Conservation (phyloP, 495 filamentous ascomycete genomes). For the Parmelia sp. region DNA sequence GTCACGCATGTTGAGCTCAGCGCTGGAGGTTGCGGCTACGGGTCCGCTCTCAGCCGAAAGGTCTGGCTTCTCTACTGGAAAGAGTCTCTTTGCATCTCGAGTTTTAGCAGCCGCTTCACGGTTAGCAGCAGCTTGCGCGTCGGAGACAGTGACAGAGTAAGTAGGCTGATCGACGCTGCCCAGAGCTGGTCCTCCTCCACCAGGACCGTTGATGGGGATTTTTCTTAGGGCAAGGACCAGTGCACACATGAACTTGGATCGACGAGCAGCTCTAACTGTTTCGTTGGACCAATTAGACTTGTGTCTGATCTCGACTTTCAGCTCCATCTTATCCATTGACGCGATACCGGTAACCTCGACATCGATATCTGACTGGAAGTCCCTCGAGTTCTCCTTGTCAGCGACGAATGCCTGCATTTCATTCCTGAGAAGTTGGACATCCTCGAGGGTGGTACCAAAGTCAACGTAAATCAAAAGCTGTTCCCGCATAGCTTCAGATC, state of each 20-base stretch:
- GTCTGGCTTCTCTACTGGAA: constrained; percentile 41
- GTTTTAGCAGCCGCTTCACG: constrained; percentile 53
- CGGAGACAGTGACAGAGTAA: constrained; percentile 66
- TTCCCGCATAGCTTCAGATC: constrained; percentile 89
- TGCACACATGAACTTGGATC: constrained; percentile 96
- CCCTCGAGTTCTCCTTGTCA: constrained; percentile 79
- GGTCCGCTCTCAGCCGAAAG: constrained; percentile 25
- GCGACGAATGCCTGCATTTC: constrained; percentile 81
- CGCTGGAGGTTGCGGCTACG: constrained; percentile 30
- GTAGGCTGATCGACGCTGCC: constrained; percentile 64
- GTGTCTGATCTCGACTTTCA: constrained; percentile 79
- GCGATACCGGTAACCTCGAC: constrained; percentile 73
- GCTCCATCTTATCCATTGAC: constrained; percentile 80
- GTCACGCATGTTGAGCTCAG: constrained; percentile 31
- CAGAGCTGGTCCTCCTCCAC: constrained; percentile 59
- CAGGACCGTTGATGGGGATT: constrained; percentile 80
- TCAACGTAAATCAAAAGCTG: constrained; percentile 68
- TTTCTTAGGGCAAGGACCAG: constrained; percentile 78
- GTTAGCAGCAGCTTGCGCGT: constrained; percentile 54
- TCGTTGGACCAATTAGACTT: constrained; percentile 98
- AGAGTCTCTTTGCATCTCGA: constrained; percentile 57
- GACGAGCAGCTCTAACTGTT: constrained; percentile 68
- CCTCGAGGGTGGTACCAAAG: constrained; percentile 81
- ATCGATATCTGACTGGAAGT: constrained; percentile 81
- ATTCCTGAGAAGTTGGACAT: constrained; percentile 70